Conservation (phyloP, 345 rosid genomes). For the Hibiscus trionum region DNA sequence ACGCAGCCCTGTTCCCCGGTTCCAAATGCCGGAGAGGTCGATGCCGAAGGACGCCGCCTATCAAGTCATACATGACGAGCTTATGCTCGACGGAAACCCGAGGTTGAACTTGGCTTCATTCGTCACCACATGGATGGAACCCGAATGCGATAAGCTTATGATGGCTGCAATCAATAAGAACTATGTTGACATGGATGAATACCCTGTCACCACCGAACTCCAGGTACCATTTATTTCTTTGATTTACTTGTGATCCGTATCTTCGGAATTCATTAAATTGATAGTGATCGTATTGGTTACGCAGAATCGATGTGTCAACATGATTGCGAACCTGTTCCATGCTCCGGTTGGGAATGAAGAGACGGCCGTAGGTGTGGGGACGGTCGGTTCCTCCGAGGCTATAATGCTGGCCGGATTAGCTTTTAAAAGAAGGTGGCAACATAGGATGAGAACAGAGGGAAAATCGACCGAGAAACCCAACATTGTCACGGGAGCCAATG, state of each 20-base stretch:
- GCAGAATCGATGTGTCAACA: slow-evolving; percentile 78
- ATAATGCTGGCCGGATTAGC: slow-evolving; percentile 84
- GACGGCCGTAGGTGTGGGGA: slow-evolving; percentile 63
- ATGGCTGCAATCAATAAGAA: slow-evolving; percentile 63
- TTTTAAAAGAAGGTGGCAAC: slow-evolving; percentile 69
- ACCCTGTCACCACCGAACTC: slow-evolving; percentile 79
- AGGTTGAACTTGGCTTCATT: slow-evolving; percentile 75
- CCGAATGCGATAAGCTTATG: slow-evolving; percentile 70
- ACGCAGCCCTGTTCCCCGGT: slow-evolving; percentile 62
- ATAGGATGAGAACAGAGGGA: slow-evolving; percentile 42
- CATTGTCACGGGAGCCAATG: slow-evolving; percentile 78
- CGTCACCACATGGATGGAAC: slow-evolving; percentile 88
- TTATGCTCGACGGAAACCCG: slow-evolving; percentile 76
- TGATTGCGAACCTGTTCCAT: slow-evolving; percentile 67
- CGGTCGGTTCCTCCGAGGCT: slow-evolving; percentile 75
- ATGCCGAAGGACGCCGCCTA: slow-evolving; percentile 77
- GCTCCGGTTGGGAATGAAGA: slow-evolving; percentile 56
- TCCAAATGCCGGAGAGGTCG: slow-evolving; percentile 50
- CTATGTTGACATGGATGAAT: slow-evolving; percentile 82
- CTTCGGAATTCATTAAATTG: not conserved
- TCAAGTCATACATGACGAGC: slow-evolving; percentile 66
- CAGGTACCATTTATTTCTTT: slow-evolving; percentile 27
- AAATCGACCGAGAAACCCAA: slow-evolving; percentile 57
- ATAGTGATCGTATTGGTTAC: not conserved
- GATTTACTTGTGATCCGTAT: not conserved